Evolutionary conservation across 495 filamentous ascomycete genomes (phyloP).

Genomic region (Xylaria curta): DNA sequence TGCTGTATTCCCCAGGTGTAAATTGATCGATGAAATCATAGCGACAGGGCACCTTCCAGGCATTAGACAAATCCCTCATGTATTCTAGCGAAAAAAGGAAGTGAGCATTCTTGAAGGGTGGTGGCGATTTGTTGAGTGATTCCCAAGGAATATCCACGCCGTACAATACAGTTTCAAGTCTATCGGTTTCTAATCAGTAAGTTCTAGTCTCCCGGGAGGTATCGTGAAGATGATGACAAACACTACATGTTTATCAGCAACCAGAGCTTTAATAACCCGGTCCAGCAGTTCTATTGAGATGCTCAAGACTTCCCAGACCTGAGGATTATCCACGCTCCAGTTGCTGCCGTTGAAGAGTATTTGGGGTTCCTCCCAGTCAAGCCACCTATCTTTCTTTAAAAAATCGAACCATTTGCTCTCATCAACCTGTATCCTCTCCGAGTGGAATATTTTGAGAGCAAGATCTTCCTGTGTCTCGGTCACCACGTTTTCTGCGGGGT

Average conservation of each 20-base stretch:
- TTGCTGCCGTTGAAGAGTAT: neutral
- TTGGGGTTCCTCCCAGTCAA: neutral
- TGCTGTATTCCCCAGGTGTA: neutral
- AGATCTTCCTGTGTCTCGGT: neutral
- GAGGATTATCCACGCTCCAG: constrained; percentile 21
- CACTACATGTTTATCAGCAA: constrained; percentile 15
- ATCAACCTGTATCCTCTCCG: constrained; percentile 5
- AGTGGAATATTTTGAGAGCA: neutral
- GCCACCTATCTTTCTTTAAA: constrained; percentile 19
- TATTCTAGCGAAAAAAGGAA: neutral
- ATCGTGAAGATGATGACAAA: neutral
- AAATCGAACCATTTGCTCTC: constrained; percentile 9
- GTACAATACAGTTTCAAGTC: constrained; percentile 4
- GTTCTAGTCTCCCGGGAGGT: neutral
- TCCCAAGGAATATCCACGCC: neutral
- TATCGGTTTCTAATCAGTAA: neutral
- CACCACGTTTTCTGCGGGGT: neutral
- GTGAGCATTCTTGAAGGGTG: neutral
- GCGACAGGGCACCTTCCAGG: neutral
- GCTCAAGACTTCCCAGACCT: constrained; percentile 1
- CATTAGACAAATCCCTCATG: neutral
- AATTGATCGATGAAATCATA: neutral
- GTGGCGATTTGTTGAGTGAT: neutral
- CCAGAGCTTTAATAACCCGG: neutral
- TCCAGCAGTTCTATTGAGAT: constrained; percentile 18